Percentiles rank a stretch among this genome's conserved stretches.
These are phyloP conservation scores for Paragyromitra xinjiangensis DNA, from an alignment of 495 filamentous ascomycete species.

Conservation along the genomic window DNA sequence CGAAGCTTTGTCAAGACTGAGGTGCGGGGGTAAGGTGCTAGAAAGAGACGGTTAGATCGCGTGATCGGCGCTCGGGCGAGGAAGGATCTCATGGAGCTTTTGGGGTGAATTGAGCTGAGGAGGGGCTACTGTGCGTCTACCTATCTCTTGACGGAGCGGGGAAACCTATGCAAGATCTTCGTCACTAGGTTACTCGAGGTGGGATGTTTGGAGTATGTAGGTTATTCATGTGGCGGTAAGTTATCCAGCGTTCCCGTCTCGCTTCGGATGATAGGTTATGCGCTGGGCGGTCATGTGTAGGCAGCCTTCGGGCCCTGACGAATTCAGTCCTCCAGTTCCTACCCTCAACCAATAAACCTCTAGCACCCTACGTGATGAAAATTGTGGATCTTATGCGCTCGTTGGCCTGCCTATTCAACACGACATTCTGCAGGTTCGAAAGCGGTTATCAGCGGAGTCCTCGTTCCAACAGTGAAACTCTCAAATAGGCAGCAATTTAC, in stretches of 20 bases:
- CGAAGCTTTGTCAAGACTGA: constrained; percentile 30
- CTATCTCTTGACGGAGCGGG: constrained; percentile 32
- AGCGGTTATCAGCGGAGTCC: too few relatives aligned
- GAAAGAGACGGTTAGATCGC: constrained; percentile 46
- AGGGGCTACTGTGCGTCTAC: constrained; percentile 33
- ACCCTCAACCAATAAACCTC: background rate
- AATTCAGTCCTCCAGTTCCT: background rate
- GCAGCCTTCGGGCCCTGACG: background rate
- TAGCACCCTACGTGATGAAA: background rate
- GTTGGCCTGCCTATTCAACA: too few relatives aligned
- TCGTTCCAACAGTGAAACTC: too few relatives aligned
- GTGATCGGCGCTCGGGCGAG: constrained; percentile 41
- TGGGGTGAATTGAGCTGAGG: constrained; percentile 10
- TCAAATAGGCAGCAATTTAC: too few relatives aligned
- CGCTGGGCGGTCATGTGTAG: background rate
- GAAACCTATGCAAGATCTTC: constrained; percentile 34
- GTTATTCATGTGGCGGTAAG: constrained; percentile 9
- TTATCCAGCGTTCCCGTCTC: background rate
- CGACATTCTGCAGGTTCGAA: too few relatives aligned
- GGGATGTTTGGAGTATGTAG: constrained; percentile 4
- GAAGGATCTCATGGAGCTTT: constrained; percentile 45
- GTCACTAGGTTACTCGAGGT: constrained; percentile 36
- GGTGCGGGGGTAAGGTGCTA: constrained; percentile 42
- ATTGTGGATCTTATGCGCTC: background rate
- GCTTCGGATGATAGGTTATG: background rate